Conservation (phyloP, 352 stramenopile genomes). For the Phytophthora cactorum region DNA sequence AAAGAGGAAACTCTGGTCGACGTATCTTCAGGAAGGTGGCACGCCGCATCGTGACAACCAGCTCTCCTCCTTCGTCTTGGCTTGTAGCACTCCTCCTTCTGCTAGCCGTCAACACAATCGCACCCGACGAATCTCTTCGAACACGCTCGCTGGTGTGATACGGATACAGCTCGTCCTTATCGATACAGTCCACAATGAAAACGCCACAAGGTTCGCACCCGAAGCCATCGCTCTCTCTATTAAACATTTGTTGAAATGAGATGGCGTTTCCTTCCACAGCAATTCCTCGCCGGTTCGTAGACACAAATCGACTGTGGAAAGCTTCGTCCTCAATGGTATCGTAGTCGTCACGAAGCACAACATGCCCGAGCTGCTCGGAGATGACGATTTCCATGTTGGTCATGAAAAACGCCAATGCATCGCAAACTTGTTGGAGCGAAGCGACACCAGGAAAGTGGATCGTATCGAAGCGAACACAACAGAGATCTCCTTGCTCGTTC, state of each 20-base stretch:
- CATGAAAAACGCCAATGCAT: slow-evolving; percentile 38
- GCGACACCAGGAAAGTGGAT: slow-evolving; percentile 31
- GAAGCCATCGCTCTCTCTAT: slow-evolving; percentile 8
- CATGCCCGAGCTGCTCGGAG: slow-evolving; percentile 39
- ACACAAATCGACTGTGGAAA: slow-evolving; percentile 38
- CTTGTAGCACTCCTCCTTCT: slow-evolving; percentile 2
- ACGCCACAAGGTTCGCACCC: slow-evolving; percentile 1
- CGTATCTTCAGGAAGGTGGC: slow-evolving; percentile 27
- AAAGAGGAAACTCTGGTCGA: slow-evolving; percentile 16
- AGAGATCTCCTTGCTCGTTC: slow-evolving; percentile 34
- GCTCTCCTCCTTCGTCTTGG: slow-evolving; percentile 2
- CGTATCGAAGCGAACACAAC: slow-evolving; percentile 40
- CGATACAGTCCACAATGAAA: slow-evolving; percentile 29
- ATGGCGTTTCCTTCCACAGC: slow-evolving; percentile 37
- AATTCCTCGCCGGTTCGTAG: slow-evolving; percentile 26
- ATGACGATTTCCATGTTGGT: slow-evolving; percentile 51
- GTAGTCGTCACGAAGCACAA: slow-evolving; percentile 49
- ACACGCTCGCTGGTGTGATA: slow-evolving; percentile 29
- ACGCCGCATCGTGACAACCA: slow-evolving; percentile 37
- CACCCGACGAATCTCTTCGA: slow-evolving; percentile 34
- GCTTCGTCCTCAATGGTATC: slow-evolving; percentile 31
- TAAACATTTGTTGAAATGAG: slow-evolving; percentile 31
- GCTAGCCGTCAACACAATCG: slow-evolving; percentile 32
- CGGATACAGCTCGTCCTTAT: slow-evolving; percentile 36
- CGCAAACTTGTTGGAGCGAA: slow-evolving; percentile 43